These are phyloP conservation scores for Axilococcus clingmanii DNA, from an alignment of 139 green algal genomes.

Conservation along the genomic window DNA sequence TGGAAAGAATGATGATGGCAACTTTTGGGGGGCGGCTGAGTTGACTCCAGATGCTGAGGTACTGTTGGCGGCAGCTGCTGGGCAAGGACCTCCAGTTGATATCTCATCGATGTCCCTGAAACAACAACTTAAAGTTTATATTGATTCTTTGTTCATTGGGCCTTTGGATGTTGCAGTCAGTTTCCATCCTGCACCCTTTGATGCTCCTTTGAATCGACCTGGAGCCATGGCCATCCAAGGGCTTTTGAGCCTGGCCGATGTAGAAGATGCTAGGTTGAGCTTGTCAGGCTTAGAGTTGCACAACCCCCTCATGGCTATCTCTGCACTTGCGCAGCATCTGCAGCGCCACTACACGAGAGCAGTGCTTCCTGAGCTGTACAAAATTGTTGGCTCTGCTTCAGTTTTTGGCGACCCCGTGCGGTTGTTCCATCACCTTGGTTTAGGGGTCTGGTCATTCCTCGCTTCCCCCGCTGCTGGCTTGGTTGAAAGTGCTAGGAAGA, in stretches of 20 bases:
- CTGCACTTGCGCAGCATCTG: constrained; percentile 45
- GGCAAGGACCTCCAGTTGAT: too few relatives aligned
- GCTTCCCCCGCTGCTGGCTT: constrained; percentile 26
- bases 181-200: constrained; percentile 44
- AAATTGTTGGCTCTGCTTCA: constrained; percentile 35
- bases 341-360: constrained; percentile 50
- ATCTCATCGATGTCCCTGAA: neutral
- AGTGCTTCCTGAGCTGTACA: constrained; percentile 51
- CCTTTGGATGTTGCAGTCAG: constrained; percentile 37
- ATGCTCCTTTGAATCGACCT: neutral
- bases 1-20: too few relatives aligned
- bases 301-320: constrained; percentile 46
- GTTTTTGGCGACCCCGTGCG: constrained; percentile 39
- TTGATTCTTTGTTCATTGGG: constrained; percentile 41
- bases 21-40: too few relatives aligned
- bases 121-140: constrained; percentile 43
- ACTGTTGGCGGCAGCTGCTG: neutral
- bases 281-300: constrained; percentile 39
- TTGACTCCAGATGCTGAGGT: neutral
- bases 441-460: constrained; percentile 42
- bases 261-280: constrained; percentile 64
- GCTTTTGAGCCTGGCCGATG: constrained; percentile 49
- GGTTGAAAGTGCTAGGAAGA: constrained; percentile 23
- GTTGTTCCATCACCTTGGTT: constrained; percentile 39
- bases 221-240: constrained; percentile 19